Evolutionary conservation across 2,329 filamentous ascomycete genomes (phyloP).

Genomic region (Paracoccidioides lutzii): DNA sequence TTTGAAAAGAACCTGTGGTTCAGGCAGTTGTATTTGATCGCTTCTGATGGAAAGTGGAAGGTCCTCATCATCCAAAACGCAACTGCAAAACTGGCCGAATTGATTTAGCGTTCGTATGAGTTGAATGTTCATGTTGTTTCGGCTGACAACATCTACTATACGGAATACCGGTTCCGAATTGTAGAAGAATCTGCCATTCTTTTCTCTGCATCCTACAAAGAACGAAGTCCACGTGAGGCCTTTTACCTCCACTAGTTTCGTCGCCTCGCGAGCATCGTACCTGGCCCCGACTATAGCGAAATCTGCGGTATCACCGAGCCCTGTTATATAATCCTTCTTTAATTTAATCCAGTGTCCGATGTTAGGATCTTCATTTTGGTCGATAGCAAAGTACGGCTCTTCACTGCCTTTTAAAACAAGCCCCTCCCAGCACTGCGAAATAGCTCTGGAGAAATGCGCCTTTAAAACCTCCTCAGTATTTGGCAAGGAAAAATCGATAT

Average conservation of each 20-base stretch:
- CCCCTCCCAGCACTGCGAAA: slow-evolving; percentile 58
- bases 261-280: slow-evolving; percentile 53
- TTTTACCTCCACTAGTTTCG: slow-evolving; percentile 37
- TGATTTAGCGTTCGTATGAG: slow-evolving; percentile 41
- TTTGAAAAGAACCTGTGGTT: slow-evolving; percentile 44
- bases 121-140: slow-evolving; percentile 35
- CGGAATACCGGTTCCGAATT: slow-evolving; percentile 47
- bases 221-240: slow-evolving; percentile 66
- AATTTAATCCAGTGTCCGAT: slow-evolving; percentile 57
- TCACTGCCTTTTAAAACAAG: slow-evolving; percentile 65
- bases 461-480: slow-evolving; percentile 44
- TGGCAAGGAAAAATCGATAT: slow-evolving; percentile 51
- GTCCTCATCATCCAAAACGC: slow-evolving; percentile 22
- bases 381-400: slow-evolving; percentile 57
- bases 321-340: slow-evolving; percentile 72
- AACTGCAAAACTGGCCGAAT: slow-evolving; percentile 34
- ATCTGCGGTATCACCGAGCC: slow-evolving; percentile 70
- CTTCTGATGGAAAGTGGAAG: slow-evolving; percentile 35
- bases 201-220: slow-evolving; percentile 61
- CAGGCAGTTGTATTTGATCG: slow-evolving; percentile 26
- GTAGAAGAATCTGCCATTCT: slow-evolving; percentile 47
- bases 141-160: slow-evolving; percentile 51
- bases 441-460: slow-evolving; percentile 53
- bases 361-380: slow-evolving; percentile 25
- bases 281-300: slow-evolving; percentile 66